These are phyloP conservation scores for Microthyrium microscopicum DNA, from an alignment of 2,329 filamentous ascomycete species.

Conservation along the genomic window DNA sequence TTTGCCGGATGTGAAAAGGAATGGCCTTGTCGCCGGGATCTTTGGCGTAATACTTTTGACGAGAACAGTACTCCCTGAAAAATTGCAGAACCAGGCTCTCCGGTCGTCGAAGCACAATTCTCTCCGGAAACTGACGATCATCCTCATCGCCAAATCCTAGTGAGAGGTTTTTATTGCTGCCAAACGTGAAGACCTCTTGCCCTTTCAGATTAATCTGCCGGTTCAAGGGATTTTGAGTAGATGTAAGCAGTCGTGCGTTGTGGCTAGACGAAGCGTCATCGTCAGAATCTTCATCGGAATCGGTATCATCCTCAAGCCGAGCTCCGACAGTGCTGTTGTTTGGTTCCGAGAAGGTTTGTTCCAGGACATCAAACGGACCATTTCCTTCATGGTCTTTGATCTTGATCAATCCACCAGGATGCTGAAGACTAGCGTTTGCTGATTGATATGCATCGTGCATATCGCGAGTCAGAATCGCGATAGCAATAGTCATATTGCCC, in stretches of 20 bases:
- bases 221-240: slow-evolving; percentile 13
- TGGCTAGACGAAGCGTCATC: slow-evolving; percentile 4
- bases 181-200: slow-evolving; percentile 84
- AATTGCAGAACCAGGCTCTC: slow-evolving; percentile 60
- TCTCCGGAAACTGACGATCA: slow-evolving; percentile 84
- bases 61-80: slow-evolving; percentile 45
- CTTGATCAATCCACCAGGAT: slow-evolving; percentile 66
- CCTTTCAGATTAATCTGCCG: slow-evolving; percentile 34
- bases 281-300: slow-evolving; percentile 8
- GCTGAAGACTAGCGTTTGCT: slow-evolving; percentile 40
- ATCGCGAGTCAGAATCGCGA: slow-evolving; percentile 66
- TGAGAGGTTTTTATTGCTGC: slow-evolving; percentile 89
- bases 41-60: slow-evolving; percentile 23
- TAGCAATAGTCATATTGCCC: slow-evolving; percentile 75
- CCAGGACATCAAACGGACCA: slow-evolving; percentile 86
- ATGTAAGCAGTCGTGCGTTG: too few species aligned
- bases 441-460: slow-evolving; percentile 47
- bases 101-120: slow-evolving; percentile 59
- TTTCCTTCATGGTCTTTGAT: slow-evolving; percentile 92
- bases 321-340: slow-evolving; percentile 43
- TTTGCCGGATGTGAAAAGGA: slow-evolving; percentile 55
- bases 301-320: slow-evolving; percentile 19
- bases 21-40: slow-evolving; percentile 30
- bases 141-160: slow-evolving; percentile 91
- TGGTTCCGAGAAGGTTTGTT: slow-evolving; percentile 75